These are phyloP conservation scores for Zymoseptoria tritici DNA, from an alignment of 2,329 filamentous ascomycete genomes.

Conservation along the genomic window DNA sequence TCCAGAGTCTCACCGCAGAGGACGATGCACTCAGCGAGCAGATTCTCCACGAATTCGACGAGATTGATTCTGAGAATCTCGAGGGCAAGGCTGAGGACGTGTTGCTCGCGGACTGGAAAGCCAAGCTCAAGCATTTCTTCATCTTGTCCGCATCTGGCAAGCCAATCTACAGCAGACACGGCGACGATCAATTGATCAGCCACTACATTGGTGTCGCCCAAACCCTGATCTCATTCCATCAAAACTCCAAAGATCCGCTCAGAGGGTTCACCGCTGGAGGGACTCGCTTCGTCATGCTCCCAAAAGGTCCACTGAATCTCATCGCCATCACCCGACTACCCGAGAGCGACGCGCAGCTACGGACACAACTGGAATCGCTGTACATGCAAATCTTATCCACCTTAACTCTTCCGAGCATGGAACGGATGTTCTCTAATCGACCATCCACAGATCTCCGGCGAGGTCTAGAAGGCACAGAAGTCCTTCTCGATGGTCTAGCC, in stretches of 20 bases:
- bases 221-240: conserved; percentile 95
- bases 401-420: conserved; percentile 77
- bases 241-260: conserved; percentile 68
- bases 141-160: conserved; percentile 94
- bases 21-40: conserved; percentile 48
- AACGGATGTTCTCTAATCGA: conserved; percentile 77
- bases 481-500: conserved; percentile 79
- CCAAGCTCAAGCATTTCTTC: conserved; percentile 93
- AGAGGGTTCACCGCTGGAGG: conserved; percentile 80
- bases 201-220: conserved; percentile 92
- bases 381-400: conserved; percentile 99
- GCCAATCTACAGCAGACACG: conserved; percentile 93
- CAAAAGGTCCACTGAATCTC: conserved; percentile 81
- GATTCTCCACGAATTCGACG: conserved; percentile 73
- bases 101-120: conserved; percentile 69
- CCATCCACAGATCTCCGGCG: conserved; percentile 90
- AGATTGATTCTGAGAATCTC: conserved; percentile 54
- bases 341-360: conserved; percentile 86
- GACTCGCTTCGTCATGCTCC: conserved; percentile 76
- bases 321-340: conserved; percentile 85
- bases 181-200: conserved; percentile 81
- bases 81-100: conserved; percentile 49
- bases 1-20: conserved; percentile 48
- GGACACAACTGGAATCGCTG: conserved; percentile 79
- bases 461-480: conserved; percentile 85